A percentile compares a stretch with the other conserved stretches of the same genome.
Evolutionary conservation across 345 rosid genomes (phyloP).

Genomic region (Citrus cavaleriei): DNA sequence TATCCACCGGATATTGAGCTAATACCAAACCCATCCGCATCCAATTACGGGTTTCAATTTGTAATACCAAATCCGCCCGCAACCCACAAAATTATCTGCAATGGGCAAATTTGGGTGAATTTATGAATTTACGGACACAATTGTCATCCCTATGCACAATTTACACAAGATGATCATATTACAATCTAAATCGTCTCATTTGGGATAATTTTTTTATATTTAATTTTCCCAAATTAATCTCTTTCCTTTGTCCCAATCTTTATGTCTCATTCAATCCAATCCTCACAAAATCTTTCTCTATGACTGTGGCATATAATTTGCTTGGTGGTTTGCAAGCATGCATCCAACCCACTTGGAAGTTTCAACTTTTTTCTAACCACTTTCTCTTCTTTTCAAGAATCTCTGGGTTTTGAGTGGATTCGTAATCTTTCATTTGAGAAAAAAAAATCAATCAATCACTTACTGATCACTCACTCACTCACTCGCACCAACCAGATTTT

Average conservation of each 20-base stretch:
- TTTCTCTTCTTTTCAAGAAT: slow-evolving; percentile 9
- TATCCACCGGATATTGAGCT: no score
- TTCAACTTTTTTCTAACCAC: neutral
- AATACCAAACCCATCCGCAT: no score
- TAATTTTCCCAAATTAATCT: no score
- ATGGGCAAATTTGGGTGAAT: rapidly evolving
- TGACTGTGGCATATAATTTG: neutral
- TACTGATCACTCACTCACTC: neutral
- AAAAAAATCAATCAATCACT: neutral
- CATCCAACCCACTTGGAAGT: slow-evolving; percentile 19
- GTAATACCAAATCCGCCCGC: rapidly evolving
- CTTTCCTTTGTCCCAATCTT: no score
- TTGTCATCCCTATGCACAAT: no score
- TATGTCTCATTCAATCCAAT: neutral
- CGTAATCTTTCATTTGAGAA: neutral
- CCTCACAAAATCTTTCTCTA: slow-evolving; percentile 3
- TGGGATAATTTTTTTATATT: no score
- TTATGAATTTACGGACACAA: rapidly evolving
- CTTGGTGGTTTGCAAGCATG: slow-evolving; percentile 9
- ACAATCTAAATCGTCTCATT: no score
- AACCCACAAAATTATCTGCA: no score
- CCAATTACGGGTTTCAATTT: rapidly evolving
- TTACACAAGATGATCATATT: no score
- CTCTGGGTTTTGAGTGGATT: neutral
- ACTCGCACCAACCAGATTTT: neutral